Evolutionary conservation across 169 alveolate genomes (phyloP).

Genomic region (Babesia gibsoni): DNA sequence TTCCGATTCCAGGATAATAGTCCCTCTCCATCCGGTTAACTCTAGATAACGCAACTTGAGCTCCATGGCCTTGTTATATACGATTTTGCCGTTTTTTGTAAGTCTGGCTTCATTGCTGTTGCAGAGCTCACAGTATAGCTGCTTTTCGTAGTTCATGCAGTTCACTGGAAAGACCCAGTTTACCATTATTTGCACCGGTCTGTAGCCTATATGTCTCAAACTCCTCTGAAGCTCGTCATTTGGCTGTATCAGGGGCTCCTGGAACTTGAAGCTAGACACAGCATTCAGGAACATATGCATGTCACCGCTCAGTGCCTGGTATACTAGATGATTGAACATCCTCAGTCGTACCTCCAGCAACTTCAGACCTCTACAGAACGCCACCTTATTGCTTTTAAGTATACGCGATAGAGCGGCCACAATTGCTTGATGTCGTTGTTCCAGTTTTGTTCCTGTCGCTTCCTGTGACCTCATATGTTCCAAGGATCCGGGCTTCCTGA

Average conservation of each 20-base stretch:
- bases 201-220: constrained; percentile 28
- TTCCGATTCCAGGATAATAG: constrained; percentile 1
- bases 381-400: neutral
- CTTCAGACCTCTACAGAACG: constrained; percentile 62
- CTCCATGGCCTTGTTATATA: constrained; percentile 4
- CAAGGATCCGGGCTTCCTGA: constrained; percentile 32
- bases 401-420: constrained; percentile 19
- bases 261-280: neutral
- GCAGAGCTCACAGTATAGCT: constrained; percentile 28
- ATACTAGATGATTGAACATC: constrained; percentile 4
- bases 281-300: neutral
- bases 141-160: constrained; percentile 17
- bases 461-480: neutral
- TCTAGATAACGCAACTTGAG: constrained; percentile 39
- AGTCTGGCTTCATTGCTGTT: constrained; percentile 14
- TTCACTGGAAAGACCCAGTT: constrained; percentile 26
- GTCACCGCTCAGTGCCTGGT: constrained; percentile 6
- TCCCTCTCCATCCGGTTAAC: constrained; percentile 50
- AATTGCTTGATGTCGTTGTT: constrained; percentile 20
- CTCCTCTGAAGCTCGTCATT: neutral
- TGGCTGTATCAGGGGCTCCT: neutral
- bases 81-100: neutral
- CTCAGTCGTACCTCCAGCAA: constrained; percentile 26
- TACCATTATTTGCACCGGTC: constrained; percentile 18
- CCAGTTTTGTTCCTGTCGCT: neutral